Evolutionary conservation across 75 land plant species (phyloP).

Genomic region (Sequoia sempervirens): DNA sequence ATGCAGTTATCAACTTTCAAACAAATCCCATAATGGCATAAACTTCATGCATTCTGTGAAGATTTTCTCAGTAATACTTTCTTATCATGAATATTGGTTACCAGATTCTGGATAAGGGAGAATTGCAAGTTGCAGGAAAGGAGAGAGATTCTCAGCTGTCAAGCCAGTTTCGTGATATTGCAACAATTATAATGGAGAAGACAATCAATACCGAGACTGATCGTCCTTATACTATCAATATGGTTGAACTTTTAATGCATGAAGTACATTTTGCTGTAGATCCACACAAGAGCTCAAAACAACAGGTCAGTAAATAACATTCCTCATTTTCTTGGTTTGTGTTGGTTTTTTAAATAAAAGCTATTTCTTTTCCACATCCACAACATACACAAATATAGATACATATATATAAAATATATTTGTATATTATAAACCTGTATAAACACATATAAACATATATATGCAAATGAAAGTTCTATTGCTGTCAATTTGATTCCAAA

Average conservation of each 20-base stretch:
- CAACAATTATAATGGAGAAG: constrained; percentile 95
- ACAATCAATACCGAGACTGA: constrained; percentile 91
- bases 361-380: too few species aligned
- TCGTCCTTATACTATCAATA: constrained; percentile 93
- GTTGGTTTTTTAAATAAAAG: background rate
- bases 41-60: background rate
- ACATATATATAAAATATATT: too few species aligned
- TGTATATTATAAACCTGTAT: too few species aligned
- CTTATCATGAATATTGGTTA: constrained; percentile 9
- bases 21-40: background rate
- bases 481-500: background rate
- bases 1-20: background rate
- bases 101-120: constrained; percentile 98
- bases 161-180: constrained; percentile 96
- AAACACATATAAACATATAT: too few species aligned
- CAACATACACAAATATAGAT: too few species aligned
- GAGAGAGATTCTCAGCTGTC: constrained; percentile 87
- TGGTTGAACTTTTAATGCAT: constrained; percentile 98
- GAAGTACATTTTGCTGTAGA: constrained; percentile 98
- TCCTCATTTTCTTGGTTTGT: background rate
- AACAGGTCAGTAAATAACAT: constrained; percentile 51
- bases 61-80: background rate
- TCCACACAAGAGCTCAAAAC: constrained; percentile 81
- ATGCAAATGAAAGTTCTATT: background rate
- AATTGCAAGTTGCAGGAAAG: constrained; percentile 96